phyloP scores from a whole-genome alignment of 78 protist species.

The Monocercomonoides exilis region DNA sequence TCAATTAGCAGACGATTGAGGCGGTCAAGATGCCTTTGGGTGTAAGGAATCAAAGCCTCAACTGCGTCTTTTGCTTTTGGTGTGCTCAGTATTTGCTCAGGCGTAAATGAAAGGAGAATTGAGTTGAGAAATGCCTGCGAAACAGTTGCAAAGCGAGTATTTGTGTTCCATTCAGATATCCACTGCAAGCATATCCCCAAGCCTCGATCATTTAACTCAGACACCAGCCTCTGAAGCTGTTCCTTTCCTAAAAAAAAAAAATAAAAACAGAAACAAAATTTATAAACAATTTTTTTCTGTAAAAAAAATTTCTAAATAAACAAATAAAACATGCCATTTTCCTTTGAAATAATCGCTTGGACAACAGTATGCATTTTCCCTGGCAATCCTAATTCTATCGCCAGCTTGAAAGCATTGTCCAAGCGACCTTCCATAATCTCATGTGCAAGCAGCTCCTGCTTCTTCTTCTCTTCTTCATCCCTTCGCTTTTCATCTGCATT shows the following conservation, averaged over 20 bases:
- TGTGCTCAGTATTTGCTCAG: background rate
- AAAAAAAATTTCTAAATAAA: too few relatives aligned
- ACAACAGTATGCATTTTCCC: conserved; percentile 27
- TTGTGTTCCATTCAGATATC: conserved; percentile 78
- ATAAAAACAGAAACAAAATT: too few relatives aligned
- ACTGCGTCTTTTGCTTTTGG: background rate
- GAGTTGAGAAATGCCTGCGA: conserved; percentile 38
- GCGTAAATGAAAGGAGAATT: conserved; percentile 20
- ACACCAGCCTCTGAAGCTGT: too few relatives aligned
- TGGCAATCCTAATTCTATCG: conserved; percentile 60
- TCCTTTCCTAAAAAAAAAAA: too few relatives aligned
- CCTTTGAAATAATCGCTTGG: background rate
- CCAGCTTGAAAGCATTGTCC: conserved; percentile 38
- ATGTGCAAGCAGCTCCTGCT: conserved; percentile 15
- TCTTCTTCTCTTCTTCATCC: conserved; percentile 26
- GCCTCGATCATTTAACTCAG: too few relatives aligned
- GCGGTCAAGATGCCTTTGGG: conserved; percentile 67
- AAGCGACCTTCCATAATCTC: conserved; percentile 1
- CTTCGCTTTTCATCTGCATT: conserved; percentile 25
- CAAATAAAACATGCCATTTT: too few relatives aligned
- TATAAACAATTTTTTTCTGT: too few relatives aligned
- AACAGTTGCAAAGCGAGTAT: background rate
- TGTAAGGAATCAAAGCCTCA: conserved; percentile 69
- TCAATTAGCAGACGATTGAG: conserved; percentile 39
- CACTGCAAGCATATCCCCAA: conserved; percentile 30